phyloP scores from a whole-genome alignment of 768 basidiomycete genomes.

The Sistotremastrum suecicum region DNA sequence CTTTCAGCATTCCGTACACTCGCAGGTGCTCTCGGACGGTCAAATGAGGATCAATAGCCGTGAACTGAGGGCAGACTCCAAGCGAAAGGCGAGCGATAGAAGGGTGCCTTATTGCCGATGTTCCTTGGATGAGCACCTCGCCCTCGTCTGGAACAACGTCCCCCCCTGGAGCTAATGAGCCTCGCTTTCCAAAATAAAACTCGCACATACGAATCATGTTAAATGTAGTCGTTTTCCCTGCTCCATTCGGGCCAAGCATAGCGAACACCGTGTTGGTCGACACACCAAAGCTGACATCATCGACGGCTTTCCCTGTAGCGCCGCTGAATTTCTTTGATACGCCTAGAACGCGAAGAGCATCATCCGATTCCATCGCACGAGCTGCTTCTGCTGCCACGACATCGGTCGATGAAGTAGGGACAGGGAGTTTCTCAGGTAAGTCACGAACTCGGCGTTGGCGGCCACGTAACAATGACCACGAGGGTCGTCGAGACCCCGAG shows the following conservation, averaged over 20 bases:
- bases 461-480: conserved; percentile 8
- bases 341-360: conserved; percentile 47
- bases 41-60: conserved; percentile 64
- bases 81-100: conserved; percentile 51
- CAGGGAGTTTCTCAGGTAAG: background rate
- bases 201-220: conserved; percentile 18
- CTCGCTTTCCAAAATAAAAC: too few species aligned
- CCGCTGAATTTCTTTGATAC: conserved; percentile 44
- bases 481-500: conserved; percentile 39
- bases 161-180: conserved; percentile 25
- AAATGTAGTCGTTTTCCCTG: conserved; percentile 72
- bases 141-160: conserved; percentile 54
- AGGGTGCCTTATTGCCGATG: conserved; percentile 51
- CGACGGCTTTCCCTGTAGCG: conserved; percentile 38
- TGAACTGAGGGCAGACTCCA: conserved; percentile 77
- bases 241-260: conserved; percentile 69
- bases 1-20: conserved; percentile 64
- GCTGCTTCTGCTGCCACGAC: conserved; percentile 46
- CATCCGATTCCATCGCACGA: conserved; percentile 30
- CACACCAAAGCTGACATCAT: conserved; percentile 61
- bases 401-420: conserved; percentile 10
- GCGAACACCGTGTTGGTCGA: conserved; percentile 51
- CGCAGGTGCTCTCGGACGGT: conserved; percentile 66
- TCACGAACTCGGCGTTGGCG: conserved; percentile 1
- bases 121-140: conserved; percentile 52